A percentile compares a stretch with the other conserved stretches of the same genome.
Conservation (phyloP, 2,329 filamentous ascomycete genomes). For the Fusarium heterosporum region DNA sequence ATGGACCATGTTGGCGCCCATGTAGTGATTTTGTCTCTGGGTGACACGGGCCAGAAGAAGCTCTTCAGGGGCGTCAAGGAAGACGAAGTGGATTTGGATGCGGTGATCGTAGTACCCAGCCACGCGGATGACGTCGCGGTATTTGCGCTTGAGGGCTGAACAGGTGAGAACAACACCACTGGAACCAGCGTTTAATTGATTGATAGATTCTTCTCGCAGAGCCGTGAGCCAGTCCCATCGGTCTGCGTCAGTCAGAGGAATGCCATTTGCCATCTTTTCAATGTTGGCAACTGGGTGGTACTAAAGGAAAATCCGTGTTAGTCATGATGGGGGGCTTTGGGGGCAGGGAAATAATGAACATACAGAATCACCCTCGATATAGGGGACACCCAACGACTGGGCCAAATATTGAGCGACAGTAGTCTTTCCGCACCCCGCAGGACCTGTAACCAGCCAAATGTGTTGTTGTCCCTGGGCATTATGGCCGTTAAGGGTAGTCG, state of each 20-base stretch:
- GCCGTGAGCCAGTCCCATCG: constrained; percentile 96
- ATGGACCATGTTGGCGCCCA: constrained; percentile 95
- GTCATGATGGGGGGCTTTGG: constrained; percentile 23
- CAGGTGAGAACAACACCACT: constrained; percentile 93
- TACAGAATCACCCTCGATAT: constrained; percentile 84
- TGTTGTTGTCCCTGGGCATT: constrained; percentile 64
- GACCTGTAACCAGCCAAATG: constrained; percentile 84
- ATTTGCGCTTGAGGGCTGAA: constrained; percentile 96
- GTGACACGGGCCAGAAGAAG: constrained; percentile 81
- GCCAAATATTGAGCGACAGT: constrained; percentile 77
- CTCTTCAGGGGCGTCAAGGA: constrained; percentile 81
- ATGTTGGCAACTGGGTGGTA: constrained; percentile 84
- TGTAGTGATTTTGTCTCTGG: constrained; percentile 85
- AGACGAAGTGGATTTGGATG: constrained; percentile 91
- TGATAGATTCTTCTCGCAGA: constrained; percentile 75
- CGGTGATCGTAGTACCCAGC: constrained; percentile 79
- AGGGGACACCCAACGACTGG: constrained; percentile 71
- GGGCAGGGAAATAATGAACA: constrained; percentile 35
- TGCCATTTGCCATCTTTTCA: constrained; percentile 88
- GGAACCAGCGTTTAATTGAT: constrained; percentile 66
- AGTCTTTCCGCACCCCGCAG: constrained; percentile 83
- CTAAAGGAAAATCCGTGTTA: constrained; percentile 55
- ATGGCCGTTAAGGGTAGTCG: constrained; percentile 48
- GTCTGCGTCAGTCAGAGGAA: constrained; percentile 89
- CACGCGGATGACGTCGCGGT: constrained; percentile 89